phyloP scores from a whole-genome alignment of 805 yeast genomes.

The Ogataea parapolymorpha region DNA sequence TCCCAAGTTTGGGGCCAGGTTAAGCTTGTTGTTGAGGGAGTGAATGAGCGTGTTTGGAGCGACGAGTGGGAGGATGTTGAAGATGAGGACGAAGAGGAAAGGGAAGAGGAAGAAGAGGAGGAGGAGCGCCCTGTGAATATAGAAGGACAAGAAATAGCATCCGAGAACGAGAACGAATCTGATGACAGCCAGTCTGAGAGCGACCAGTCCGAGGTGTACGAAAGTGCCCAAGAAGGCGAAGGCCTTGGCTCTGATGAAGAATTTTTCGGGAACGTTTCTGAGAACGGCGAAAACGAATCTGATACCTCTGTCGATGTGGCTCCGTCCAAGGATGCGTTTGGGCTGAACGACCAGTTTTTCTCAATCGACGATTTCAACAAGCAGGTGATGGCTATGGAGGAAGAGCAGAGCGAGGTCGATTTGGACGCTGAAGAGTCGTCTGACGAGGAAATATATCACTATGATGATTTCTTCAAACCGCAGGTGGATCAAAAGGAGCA shows the following conservation, averaged over 20 bases:
- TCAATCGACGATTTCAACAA: slow-evolving; percentile 65
- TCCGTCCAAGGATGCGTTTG: slow-evolving; percentile 49
- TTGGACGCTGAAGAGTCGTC: slow-evolving; percentile 51
- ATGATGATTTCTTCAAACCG: slow-evolving; percentile 62
- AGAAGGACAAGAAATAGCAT: slow-evolving; percentile 11
- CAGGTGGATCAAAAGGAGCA: slow-evolving; percentile 16
- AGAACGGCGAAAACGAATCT: slow-evolving; percentile 15
- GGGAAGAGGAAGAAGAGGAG: slow-evolving; percentile 24
- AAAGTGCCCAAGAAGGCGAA: slow-evolving; percentile 27
- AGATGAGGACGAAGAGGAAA: slow-evolving; percentile 17
- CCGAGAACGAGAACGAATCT: slow-evolving; percentile 27
- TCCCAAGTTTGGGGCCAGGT: slow-evolving; percentile 93
- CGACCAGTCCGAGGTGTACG: slow-evolving; percentile 18
- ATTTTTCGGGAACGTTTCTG: slow-evolving; percentile 19
- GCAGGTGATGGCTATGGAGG: slow-evolving; percentile 34
- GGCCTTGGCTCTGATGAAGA: slow-evolving; percentile 21
- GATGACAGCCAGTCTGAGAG: slow-evolving; percentile 15
- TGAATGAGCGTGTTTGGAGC: slow-evolving; percentile 58
- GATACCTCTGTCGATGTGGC: slow-evolving; percentile 20
- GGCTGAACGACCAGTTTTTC: slow-evolving; percentile 80
- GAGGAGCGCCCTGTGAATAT: slow-evolving; percentile 15
- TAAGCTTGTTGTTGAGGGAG: slow-evolving; percentile 77
- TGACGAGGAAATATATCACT: slow-evolving; percentile 47
- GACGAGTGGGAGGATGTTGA: slow-evolving; percentile 20
- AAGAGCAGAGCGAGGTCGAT: slow-evolving; percentile 51